Conservation (phyloP, 345 rosid species). For the Hibiscus mutabilis region DNA sequence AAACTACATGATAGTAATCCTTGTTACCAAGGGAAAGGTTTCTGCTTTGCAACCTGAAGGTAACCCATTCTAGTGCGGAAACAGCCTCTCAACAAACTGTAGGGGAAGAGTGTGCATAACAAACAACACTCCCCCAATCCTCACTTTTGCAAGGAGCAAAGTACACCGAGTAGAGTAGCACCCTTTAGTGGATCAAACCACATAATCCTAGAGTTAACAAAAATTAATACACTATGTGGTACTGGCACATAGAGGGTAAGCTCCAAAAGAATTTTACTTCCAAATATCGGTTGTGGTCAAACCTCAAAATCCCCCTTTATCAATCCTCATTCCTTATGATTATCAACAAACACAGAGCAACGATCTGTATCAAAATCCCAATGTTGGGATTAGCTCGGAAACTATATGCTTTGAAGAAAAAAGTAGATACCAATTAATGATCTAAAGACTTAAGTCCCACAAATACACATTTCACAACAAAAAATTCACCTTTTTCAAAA, state of each 20-base stretch:
- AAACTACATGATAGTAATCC: not conserved
- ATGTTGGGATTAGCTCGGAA: not conserved
- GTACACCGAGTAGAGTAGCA: not conserved
- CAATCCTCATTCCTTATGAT: conserved; percentile 8
- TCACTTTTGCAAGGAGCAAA: not conserved
- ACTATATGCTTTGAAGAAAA: not conserved
- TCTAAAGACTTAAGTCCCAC: conserved; percentile 1
- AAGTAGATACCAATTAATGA: not conserved
- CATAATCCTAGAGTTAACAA: not conserved
- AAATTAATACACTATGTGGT: not conserved
- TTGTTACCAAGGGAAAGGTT: not conserved
- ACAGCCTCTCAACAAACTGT: not conserved
- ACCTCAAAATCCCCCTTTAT: not conserved
- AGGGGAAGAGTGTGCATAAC: not conserved
- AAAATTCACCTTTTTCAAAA: not conserved
- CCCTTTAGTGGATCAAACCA: not conserved
- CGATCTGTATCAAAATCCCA: not conserved
- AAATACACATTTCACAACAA: conserved; percentile 15
- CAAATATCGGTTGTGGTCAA: not conserved
- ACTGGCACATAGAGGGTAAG: not conserved
- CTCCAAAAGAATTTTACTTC: not conserved
- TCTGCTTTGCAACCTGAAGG: not conserved
- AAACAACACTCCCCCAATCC: not conserved
- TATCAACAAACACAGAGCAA: conserved; percentile 1
- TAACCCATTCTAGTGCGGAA: not conserved